phyloP scores from a whole-genome alignment of 2,329 filamentous ascomycete species.

The Alternaria brassicae region DNA sequence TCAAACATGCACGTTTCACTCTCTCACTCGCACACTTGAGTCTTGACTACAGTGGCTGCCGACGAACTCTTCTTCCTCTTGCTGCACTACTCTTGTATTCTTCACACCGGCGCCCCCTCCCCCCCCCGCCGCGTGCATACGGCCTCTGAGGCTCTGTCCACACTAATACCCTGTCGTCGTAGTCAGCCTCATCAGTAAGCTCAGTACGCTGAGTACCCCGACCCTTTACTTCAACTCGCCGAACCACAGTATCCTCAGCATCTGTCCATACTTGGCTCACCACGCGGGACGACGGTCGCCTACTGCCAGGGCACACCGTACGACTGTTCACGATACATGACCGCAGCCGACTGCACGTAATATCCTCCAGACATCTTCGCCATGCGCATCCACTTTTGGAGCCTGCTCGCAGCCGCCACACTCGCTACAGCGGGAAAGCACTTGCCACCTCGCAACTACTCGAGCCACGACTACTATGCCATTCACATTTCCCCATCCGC shows the following conservation, averaged over 20 bases:
- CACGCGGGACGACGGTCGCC: background rate
- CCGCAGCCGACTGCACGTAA: slow-evolving; percentile 23
- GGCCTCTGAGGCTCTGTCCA: background rate
- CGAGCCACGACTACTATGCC: slow-evolving; percentile 89
- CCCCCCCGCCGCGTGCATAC: background rate
- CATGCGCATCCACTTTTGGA: slow-evolving; percentile 55
- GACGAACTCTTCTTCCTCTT: slow-evolving; percentile 2
- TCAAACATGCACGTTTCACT: slow-evolving; percentile 17
- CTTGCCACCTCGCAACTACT: slow-evolving; percentile 72
- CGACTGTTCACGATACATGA: slow-evolving; percentile 20
- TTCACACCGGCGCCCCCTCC: slow-evolving; percentile 2
- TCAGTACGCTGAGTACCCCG: slow-evolving; percentile 22
- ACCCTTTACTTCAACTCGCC: slow-evolving; percentile 15
- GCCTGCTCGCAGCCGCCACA: slow-evolving; percentile 46
- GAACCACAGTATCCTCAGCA: slow-evolving; percentile 18
- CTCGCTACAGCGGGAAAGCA: slow-evolving; percentile 39
- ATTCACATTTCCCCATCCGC: slow-evolving; percentile 76
- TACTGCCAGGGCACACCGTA: background rate
- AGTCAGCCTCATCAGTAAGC: slow-evolving; percentile 27
- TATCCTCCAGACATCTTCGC: slow-evolving; percentile 16
- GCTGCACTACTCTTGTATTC: background rate
- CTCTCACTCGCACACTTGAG: no score
- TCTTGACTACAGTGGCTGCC: background rate
- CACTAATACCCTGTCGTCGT: slow-evolving; percentile 7
- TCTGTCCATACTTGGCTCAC: background rate